phyloP scores from a whole-genome alignment of 2,329 filamentous ascomycete species.

The Sarocladium brachiariae region DNA sequence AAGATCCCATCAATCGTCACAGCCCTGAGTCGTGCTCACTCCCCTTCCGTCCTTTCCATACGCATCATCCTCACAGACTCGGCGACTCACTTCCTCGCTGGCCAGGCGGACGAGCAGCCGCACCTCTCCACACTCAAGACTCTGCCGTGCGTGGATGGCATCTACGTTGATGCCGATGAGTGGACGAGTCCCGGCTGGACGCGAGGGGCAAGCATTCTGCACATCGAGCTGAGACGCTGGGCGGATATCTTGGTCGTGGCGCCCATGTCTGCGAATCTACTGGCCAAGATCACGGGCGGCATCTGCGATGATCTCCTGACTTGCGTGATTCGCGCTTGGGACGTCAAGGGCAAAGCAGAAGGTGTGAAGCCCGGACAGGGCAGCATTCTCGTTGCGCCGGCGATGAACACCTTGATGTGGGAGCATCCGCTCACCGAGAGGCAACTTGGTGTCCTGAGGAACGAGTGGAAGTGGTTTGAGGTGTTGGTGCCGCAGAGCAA shows the following conservation, averaged over 20 bases:
- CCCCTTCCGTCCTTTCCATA: slow-evolving; percentile 59
- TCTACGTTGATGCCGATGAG: slow-evolving; percentile 82
- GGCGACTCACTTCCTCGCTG: slow-evolving; percentile 67
- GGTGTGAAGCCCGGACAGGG: slow-evolving; percentile 35
- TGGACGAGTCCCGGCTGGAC: slow-evolving; percentile 68
- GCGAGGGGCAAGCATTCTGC: slow-evolving; percentile 71
- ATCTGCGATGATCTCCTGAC: slow-evolving; percentile 72
- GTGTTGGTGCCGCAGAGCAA: slow-evolving; percentile 65
- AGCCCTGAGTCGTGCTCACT: slow-evolving; percentile 38
- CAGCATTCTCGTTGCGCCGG: slow-evolving; percentile 67
- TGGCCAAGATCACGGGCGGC: slow-evolving; percentile 78
- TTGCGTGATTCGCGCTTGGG: slow-evolving; percentile 78
- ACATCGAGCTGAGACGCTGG: slow-evolving; percentile 79
- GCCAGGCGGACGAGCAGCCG: slow-evolving; percentile 73
- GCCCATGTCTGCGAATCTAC: slow-evolving; percentile 74
- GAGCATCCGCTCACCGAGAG: slow-evolving; percentile 70
- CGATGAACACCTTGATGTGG: slow-evolving; percentile 89
- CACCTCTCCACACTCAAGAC: slow-evolving; percentile 49
- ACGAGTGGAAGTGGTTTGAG: slow-evolving; percentile 69
- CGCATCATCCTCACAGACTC: slow-evolving; percentile 75
- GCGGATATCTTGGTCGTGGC: slow-evolving; percentile 74
- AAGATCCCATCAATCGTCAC: slow-evolving; percentile 65
- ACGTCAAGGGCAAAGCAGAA: slow-evolving; percentile 43
- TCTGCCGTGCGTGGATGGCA: slow-evolving; percentile 67
- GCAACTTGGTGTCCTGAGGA: slow-evolving; percentile 62